Evolutionary conservation across 768 basidiomycete species (phyloP), one percentile per base, ranked within the genome.

Genomic region (Bullera alba): DNA sequence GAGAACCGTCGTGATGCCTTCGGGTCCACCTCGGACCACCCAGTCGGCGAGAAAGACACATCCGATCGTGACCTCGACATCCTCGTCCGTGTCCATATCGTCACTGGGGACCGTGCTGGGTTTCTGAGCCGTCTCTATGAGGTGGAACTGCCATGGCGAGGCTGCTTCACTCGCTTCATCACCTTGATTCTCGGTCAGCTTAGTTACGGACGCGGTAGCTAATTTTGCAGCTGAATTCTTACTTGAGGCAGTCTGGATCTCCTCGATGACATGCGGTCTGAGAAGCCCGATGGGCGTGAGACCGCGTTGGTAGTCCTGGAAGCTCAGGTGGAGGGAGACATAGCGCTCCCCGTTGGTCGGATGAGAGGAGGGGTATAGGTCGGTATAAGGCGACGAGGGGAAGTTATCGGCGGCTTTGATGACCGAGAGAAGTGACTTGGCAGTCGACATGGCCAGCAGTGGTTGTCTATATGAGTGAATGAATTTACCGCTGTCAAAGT

Each of bases 31-130:
- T 12, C 47, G 5, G 2, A 60, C 42, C 2, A 67, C 55, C 46
- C 58, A 58, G 5, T 66, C 58, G 1, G 51, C 42, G 17, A 63
- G 56, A 38, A 53, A 65, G 61, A 73, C n/a, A 74, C 72, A 50
- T 32, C 57, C 77, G 79, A 83, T 7, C 75, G 56, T 77, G 79
- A 82, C 2, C 75, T 50, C 41, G 77, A 45, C 34, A 6, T 46
- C 41, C 34, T 29, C 51, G 74, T 27, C 62, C 62, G 22, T 70
- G 53, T 28, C 66, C 73, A 42, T 76, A 60, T 27, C 82, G 79
- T 51, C 79, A 77, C 37, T 87, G 75, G 46, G 86, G 69, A 47
- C 84, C 82, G 39, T n/a, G n/a, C n/a, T n/a, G n/a, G 21, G 43
- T 49, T 38, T 41, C 50, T 54, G 53, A 58, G 64, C 21, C 34